Evolutionary conservation across 305 asterid species (phyloP), one percentile per base, ranked within the genome.

Genomic region (Solanum hybrid): DNA sequence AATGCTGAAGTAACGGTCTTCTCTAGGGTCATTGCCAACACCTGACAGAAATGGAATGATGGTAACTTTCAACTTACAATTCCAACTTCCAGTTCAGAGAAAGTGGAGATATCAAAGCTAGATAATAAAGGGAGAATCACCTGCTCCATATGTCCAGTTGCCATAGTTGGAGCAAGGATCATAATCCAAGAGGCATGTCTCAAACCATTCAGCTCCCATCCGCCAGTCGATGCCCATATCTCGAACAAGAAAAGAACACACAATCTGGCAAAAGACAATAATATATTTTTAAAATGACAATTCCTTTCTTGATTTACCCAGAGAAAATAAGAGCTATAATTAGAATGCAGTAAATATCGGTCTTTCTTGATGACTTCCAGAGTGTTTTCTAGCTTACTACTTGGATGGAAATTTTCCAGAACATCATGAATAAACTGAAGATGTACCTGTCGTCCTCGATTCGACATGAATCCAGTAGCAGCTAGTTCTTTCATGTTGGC

Each of bases 161-260:
- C 99, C 99, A 89, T 97, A 97, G 88, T 97, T 97, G 88, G 99
- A 97, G 92, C 98, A 96, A 36, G 99, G 99, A 91, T 97, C 99
- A 78, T 95, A 96, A 90, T 96, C 98, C 92, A 97, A 91, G 86
- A 97, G 98, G 91, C 95, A 95, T 3, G 99, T 94, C 95, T 96
- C 99, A 28, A 97, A 96, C 99, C 99, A 97, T 90, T 97, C 99
- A n/a, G 99, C 99, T 90, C 99, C 99, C 97, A 97, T 97, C 92
- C 99, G 92, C 99, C 99, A 96, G 94, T 97, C 99, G 24, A 96
- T 92, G 87, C 97, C 97, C 98, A 96, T 95, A 93, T 97, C 99
- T 87, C 99, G 97, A 87, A 97, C 99, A 89, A 97, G 99, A 92
- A 97, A 97, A 69, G 99, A 97, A 89, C 99, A 97, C 11, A 97